Base-by-base conservation (phyloP, 2,329 filamentous ascomycete genomes). In the Aspergillus puulaauensis region DNA sequence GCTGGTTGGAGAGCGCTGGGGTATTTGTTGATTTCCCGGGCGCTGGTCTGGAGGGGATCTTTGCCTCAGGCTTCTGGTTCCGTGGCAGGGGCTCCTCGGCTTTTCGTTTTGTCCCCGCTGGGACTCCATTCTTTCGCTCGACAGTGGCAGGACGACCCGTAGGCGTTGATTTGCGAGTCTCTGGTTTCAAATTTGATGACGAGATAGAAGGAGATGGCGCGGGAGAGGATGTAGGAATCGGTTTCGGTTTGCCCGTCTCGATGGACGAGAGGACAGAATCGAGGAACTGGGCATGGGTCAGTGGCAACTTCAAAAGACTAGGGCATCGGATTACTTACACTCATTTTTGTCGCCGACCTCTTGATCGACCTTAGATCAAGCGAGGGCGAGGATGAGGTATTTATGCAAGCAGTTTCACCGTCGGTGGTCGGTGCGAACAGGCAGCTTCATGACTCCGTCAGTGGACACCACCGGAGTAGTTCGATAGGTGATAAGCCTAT, bases 211-310 rank as follows among this genome's bases (percentile, higher is more conserved):
- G 52, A 31, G 67, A 64, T n/a, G 68, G 65, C 12, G 64, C 58
- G 11, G 61, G 37, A 35, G 64, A 61, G 24, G 60, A 54, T 15
- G 66, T 64, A n/a, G 71, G 66, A 23, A 68, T 58, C 37, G 64
- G 66, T 27, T 71, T 58, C 40, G 72, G 70, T 44, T 71, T 73
- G 19, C 75, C 76, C 59, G 73, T 77, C 66, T 78, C 77, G 59
- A 82, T 79, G 40, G 79, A 81, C 57, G 79, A 77, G 59, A 82
- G 75, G 40, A 82, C 75, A 21, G 80, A 81, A 65, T 79, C 79
- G 57, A 82, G 75, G 62, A 82, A 81, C 79, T 81, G 58, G 12
- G 43, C 37, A 44, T 51, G 44, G 44, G 57, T 74, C 49, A 73
- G 70, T 55, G 45, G 54, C 27, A 41, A 58, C 5, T 27, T 23